Conservation (phyloP, 2,329 filamentous ascomycete genomes). For the Colletotrichum graminicola region DNA sequence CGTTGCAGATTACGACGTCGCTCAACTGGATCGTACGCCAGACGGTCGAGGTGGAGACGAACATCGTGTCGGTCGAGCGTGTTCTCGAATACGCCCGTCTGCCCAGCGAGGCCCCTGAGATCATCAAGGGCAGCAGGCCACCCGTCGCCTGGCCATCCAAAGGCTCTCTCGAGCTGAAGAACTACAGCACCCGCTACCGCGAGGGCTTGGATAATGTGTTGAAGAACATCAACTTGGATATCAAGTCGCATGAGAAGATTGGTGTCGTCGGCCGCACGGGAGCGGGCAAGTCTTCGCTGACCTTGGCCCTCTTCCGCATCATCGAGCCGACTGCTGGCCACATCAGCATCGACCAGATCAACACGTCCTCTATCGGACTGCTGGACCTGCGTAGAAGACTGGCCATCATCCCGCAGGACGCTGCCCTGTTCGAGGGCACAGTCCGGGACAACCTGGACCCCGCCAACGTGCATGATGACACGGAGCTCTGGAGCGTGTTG, state of each 20-base stretch:
- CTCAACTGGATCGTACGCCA: conserved; percentile 99
- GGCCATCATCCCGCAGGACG: conserved; percentile 98
- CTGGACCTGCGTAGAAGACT: conserved; percentile 89
- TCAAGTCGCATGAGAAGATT: conserved; percentile 98
- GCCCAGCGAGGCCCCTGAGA: conserved; percentile 93
- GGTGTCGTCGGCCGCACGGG: conserved; percentile 96
- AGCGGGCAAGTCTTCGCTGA: conserved; percentile 95
- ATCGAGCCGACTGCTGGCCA: conserved; percentile 88
- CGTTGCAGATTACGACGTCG: conserved; percentile 94
- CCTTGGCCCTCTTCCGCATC: conserved; percentile 92
- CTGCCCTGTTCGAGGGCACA: conserved; percentile 92
- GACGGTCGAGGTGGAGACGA: conserved; percentile 99
- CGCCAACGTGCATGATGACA: conserved; percentile 94
- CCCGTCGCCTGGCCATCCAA: conserved; percentile 91
- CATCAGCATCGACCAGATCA: conserved; percentile 89
- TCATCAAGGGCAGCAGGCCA: conserved; percentile 88
- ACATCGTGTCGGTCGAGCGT: conserved; percentile 98
- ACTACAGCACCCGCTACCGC: conserved; percentile 95
- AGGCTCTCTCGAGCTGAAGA: conserved; percentile 89
- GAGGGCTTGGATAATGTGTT: conserved; percentile 90
- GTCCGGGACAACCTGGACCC: conserved; percentile 97
- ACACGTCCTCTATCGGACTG: conserved; percentile 91
- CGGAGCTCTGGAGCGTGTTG: conserved; percentile 94
- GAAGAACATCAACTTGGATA: conserved; percentile 90
- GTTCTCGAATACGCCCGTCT: conserved; percentile 94